These are phyloP conservation scores for Colletotrichum acutatum DNA, from an alignment of 2,329 filamentous ascomycete genomes.

Conservation along the genomic window DNA sequence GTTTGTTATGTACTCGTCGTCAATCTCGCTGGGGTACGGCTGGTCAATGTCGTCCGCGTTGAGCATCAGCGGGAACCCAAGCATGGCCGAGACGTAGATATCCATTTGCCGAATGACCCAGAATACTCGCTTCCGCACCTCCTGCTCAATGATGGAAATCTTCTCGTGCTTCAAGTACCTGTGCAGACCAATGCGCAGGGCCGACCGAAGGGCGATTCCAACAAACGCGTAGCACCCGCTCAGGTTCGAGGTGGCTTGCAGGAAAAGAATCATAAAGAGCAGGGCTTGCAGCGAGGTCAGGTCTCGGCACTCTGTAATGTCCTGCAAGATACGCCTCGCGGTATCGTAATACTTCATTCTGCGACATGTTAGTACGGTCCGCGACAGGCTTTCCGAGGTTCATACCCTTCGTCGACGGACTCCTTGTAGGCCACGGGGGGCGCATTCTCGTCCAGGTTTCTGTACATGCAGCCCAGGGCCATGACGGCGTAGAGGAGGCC, in stretches of 20 bases:
- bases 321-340: conserved; percentile 72
- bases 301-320: conserved; percentile 77
- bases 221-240: conserved; percentile 85
- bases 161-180: conserved; percentile 74
- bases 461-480: conserved; percentile 79
- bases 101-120: conserved; percentile 78
- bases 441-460: conserved; percentile 64
- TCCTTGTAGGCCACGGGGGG: conserved; percentile 60
- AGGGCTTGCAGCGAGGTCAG: conserved; percentile 79
- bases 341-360: conserved; percentile 81
- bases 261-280: conserved; percentile 82
- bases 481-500: conserved; percentile 77
- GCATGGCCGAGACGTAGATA: conserved; percentile 74
- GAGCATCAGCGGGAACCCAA: conserved; percentile 74
- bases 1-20: conserved; percentile 74
- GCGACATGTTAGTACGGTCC: conserved; percentile 38
- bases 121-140: conserved; percentile 73
- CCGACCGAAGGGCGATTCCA: conserved; percentile 79
- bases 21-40: conserved; percentile 70
- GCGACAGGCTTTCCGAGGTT: not conserved
- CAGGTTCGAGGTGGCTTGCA: conserved; percentile 82
- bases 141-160: conserved; percentile 71
- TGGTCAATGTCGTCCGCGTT: conserved; percentile 75
- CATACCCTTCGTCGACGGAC: conserved; percentile 67
- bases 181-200: conserved; percentile 82